Evolutionary conservation across 768 basidiomycete genomes (phyloP).

Genomic region (Rhodotorula kratochvilovae): DNA sequence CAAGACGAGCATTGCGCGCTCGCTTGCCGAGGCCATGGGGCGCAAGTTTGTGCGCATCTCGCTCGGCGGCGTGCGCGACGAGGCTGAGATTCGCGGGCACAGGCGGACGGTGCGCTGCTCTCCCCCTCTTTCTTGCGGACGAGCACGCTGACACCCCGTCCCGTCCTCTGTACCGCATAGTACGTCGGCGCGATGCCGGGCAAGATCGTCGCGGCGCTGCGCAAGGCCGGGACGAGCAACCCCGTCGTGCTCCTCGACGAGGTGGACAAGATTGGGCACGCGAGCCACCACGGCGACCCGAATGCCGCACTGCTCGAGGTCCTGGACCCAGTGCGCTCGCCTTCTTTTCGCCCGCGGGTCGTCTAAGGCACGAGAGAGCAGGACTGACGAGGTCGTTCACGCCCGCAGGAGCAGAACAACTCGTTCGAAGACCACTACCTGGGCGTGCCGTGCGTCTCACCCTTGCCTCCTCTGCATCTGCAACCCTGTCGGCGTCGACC

Average conservation of each 20-base stretch:
- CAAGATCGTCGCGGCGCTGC: constrained; percentile 73
- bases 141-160: background rate
- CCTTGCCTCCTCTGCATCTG: background rate
- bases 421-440: constrained; percentile 75
- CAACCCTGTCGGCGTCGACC: constrained; percentile 14
- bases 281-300: constrained; percentile 75
- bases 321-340: constrained; percentile 56
- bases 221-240: constrained; percentile 75
- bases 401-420: constrained; percentile 38
- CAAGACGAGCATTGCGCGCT: constrained; percentile 86
- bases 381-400: no score
- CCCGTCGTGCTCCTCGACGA: constrained; percentile 82
- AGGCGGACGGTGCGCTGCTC: constrained; percentile 55
- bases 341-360: background rate
- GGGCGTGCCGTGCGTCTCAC: constrained; percentile 54
- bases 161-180: background rate
- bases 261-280: constrained; percentile 70
- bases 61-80: constrained; percentile 86
- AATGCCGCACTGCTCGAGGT: constrained; percentile 85
- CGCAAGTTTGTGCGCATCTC: constrained; percentile 89
- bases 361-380: background rate
- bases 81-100: constrained; percentile 77
- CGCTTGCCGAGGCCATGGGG: constrained; percentile 73
- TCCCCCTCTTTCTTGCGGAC: background rate
- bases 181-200: constrained; percentile 57